phyloP scores from a whole-genome alignment of 106 monocot genomes.

The Xerophyta viscosa region DNA sequence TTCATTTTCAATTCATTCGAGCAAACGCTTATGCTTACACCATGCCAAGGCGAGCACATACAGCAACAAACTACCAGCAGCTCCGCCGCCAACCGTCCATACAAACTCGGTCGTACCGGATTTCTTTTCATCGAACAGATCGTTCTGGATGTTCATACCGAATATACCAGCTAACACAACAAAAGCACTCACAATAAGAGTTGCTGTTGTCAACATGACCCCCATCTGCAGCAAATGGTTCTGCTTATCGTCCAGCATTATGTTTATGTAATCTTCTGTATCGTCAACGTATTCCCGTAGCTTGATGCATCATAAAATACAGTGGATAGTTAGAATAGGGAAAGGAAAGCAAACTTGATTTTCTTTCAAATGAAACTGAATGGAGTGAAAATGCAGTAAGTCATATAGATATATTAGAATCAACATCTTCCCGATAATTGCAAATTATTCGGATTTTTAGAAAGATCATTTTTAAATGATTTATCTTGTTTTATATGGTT shows the following conservation, averaged over 20 bases:
- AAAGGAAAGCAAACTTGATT: neutral
- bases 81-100: slow-evolving; percentile 50
- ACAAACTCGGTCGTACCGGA: slow-evolving; percentile 27
- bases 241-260: slow-evolving; percentile 78
- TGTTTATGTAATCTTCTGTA: slow-evolving; percentile 85
- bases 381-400: no score
- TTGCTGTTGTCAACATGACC: slow-evolving; percentile 59
- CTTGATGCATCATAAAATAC: slow-evolving; percentile 14
- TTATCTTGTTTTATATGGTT: no score
- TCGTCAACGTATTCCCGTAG: slow-evolving; percentile 76
- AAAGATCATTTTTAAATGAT: no score
- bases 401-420: no score
- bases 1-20: slow-evolving; percentile 31
- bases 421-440: no score
- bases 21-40: slow-evolving; percentile 43
- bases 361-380: no score
- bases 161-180: slow-evolving; percentile 47
- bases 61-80: slow-evolving; percentile 30
- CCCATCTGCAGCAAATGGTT: slow-evolving; percentile 73
- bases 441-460: no score
- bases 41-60: slow-evolving; percentile 38
- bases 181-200: slow-evolving; percentile 43
- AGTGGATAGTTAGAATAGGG: neutral
- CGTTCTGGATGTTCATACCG: slow-evolving; percentile 61
- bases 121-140: slow-evolving; percentile 41